A percentile compares a stretch with the other conserved stretches of the same genome.
Conservation (phyloP, 495 filamentous ascomycete species). For the Penicillium desertorum region DNA sequence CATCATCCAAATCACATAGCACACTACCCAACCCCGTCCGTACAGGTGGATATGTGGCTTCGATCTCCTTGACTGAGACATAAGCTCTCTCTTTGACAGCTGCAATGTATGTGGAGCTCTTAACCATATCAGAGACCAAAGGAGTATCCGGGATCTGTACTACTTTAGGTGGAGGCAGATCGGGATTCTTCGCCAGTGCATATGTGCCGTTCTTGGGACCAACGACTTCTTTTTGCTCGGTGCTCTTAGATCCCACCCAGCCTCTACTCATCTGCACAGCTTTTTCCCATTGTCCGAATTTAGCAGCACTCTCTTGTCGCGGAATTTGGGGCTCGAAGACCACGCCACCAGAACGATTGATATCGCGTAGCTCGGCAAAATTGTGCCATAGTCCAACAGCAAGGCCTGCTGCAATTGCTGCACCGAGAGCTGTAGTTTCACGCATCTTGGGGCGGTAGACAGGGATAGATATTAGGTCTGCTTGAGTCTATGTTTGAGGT, state of each 20-base stretch:
- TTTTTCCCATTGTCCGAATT: constrained; percentile 77
- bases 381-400: constrained; percentile 79
- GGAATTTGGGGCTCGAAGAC: constrained; percentile 72
- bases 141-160: neutral
- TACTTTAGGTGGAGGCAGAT: neutral
- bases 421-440: constrained; percentile 89
- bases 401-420: constrained; percentile 92
- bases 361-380: constrained; percentile 73
- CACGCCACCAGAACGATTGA: constrained; percentile 70
- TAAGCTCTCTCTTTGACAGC: constrained; percentile 15
- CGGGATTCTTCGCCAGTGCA: neutral
- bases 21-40: constrained; percentile 27
- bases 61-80: constrained; percentile 20
- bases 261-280: constrained; percentile 85
- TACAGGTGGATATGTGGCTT: constrained; percentile 15
- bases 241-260: constrained; percentile 50
- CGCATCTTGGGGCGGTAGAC: constrained; percentile 65
- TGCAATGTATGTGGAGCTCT: neutral
- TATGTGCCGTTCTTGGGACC: neutral
- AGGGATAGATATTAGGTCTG: constrained; percentile 46
- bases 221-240: neutral
- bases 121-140: constrained; percentile 11
- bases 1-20: constrained; percentile 35
- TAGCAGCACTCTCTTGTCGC: constrained; percentile 55
- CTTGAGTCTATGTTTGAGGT: constrained; percentile 35